Percentiles rank a stretch among this genome's conserved stretches.
Evolutionary conservation across 768 basidiomycete species (phyloP).

Genomic region (Flagelloscypha sp.): DNA sequence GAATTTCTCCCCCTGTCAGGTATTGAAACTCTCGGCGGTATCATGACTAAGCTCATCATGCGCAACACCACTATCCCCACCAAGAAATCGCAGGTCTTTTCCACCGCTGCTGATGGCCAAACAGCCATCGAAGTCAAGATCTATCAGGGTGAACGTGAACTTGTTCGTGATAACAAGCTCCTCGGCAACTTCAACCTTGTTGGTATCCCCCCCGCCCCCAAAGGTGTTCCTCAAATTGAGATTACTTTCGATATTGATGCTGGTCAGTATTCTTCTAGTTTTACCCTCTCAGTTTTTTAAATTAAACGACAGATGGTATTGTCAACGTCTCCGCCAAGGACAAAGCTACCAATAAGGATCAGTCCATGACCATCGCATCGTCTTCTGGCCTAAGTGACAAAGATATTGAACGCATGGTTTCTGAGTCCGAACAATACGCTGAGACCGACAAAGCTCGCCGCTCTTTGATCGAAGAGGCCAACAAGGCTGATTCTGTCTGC

Average conservation of each 20-base stretch:
- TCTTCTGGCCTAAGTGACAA: conserved; percentile 94
- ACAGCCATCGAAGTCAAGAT: conserved; percentile 99
- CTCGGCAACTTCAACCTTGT: conserved; percentile 99
- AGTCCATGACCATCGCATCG: conserved; percentile 95
- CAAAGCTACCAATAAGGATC: conserved; percentile 85
- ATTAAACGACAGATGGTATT: conserved; percentile 61
- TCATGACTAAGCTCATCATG: conserved; percentile 98
- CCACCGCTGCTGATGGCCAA: conserved; percentile 97
- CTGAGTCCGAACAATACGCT: conserved; percentile 88
- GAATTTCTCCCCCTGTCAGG: conserved; percentile 24
- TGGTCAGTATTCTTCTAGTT: conserved; percentile 35
- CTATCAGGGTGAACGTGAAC: conserved; percentile 98
- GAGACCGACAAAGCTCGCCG: conserved; percentile 88
- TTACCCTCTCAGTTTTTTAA: conserved; percentile 2
- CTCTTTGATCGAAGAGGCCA: conserved; percentile 87
- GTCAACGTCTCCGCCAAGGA: conserved; percentile 97
- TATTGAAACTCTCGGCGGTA: conserved; percentile 96
- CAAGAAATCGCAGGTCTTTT: conserved; percentile 99
- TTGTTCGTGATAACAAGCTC: conserved; percentile 96
- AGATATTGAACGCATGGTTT: conserved; percentile 96
- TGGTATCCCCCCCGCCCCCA: conserved; percentile 82
- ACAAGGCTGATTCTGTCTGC: conserved; percentile 92
- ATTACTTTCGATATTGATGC: conserved; percentile 98
- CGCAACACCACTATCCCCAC: conserved; percentile 99
- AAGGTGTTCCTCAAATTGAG: conserved; percentile 71